Evolutionary conservation across 495 filamentous ascomycete genomes (phyloP).

Genomic region (Ramalina peruviana): DNA sequence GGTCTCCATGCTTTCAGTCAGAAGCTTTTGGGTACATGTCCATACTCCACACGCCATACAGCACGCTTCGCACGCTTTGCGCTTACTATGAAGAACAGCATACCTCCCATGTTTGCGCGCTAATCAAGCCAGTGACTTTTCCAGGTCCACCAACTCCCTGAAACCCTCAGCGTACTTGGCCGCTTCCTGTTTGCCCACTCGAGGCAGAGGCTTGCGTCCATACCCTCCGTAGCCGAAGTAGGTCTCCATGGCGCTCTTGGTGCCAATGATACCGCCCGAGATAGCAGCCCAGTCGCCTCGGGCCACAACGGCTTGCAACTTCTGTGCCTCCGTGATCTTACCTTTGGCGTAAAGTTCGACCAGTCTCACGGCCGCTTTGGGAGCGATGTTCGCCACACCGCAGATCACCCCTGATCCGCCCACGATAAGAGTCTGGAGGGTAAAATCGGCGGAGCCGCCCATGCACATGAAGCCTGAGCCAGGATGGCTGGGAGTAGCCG

Average conservation of each 20-base stretch:
- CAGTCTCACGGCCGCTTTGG: slow-evolving; percentile 57
- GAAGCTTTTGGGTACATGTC: not conserved
- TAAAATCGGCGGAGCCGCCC: slow-evolving; percentile 85
- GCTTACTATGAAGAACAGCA: slow-evolving; percentile 1
- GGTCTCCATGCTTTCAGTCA: not conserved
- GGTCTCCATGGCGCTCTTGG: slow-evolving; percentile 63
- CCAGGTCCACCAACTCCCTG: slow-evolving; percentile 58
- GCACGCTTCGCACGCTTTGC: not conserved
- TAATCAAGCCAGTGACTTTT: slow-evolving; percentile 33
- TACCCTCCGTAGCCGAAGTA: slow-evolving; percentile 68
- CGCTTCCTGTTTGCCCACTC: slow-evolving; percentile 44
- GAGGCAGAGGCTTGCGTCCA: slow-evolving; percentile 63
- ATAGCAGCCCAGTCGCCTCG: slow-evolving; percentile 81
- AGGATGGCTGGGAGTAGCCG: slow-evolving; percentile 26
- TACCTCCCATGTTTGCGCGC: slow-evolving; percentile 4
- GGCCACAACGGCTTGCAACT: slow-evolving; percentile 66
- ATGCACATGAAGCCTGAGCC: slow-evolving; percentile 55
- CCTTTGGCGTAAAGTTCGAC: slow-evolving; percentile 59
- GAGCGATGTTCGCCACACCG: slow-evolving; percentile 73
- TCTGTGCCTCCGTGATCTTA: slow-evolving; percentile 56
- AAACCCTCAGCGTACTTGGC: slow-evolving; percentile 55
- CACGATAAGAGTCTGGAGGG: slow-evolving; percentile 67
- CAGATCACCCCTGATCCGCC: slow-evolving; percentile 79
- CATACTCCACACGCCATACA: slow-evolving; percentile 3
- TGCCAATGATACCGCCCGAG: slow-evolving; percentile 71